A percentile compares a stretch with the other conserved stretches of the same genome.
Conservation (phyloP, 352 stramenopile species). For the Salisapilia sapeloensis region DNA sequence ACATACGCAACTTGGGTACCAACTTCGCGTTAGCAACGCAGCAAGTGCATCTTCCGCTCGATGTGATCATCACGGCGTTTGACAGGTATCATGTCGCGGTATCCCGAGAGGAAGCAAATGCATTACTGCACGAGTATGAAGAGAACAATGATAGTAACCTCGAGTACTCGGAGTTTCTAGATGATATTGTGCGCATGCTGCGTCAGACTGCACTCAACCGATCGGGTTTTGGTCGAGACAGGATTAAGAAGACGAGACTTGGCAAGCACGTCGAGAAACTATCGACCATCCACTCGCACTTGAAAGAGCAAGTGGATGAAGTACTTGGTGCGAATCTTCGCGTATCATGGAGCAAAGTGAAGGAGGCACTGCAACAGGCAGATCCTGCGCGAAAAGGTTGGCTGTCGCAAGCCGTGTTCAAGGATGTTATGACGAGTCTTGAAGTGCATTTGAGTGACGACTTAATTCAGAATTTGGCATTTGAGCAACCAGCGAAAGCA, state of each 20-base stretch:
- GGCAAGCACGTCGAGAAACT: constrained; percentile 27
- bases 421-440: constrained; percentile 13
- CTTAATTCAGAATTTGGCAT: constrained; percentile 22
- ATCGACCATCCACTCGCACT: constrained; percentile 19
- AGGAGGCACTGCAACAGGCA: constrained; percentile 25
- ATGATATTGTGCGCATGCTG: constrained; percentile 31
- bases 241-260: constrained; percentile 42
- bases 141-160: constrained; percentile 55
- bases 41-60: constrained; percentile 14
- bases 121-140: constrained; percentile 50
- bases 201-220: constrained; percentile 21
- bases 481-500: constrained; percentile 7
- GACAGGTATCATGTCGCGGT: constrained; percentile 23
- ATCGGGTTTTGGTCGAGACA: constrained; percentile 11
- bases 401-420: constrained; percentile 20
- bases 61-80: constrained; percentile 29
- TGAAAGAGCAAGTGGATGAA: constrained; percentile 22
- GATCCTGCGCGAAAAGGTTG: constrained; percentile 16
- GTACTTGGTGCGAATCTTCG: constrained; percentile 23
- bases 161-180: constrained; percentile 38
- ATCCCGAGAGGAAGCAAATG: constrained; percentile 32
- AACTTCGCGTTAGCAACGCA: constrained; percentile 44
- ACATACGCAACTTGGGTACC: constrained; percentile 55
- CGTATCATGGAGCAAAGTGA: constrained; percentile 28
- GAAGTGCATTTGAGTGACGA: constrained; percentile 10